Evolutionary conservation across 2,329 filamentous ascomycete species (phyloP).

Genomic region (Annulohypoxylon truncatum): DNA sequence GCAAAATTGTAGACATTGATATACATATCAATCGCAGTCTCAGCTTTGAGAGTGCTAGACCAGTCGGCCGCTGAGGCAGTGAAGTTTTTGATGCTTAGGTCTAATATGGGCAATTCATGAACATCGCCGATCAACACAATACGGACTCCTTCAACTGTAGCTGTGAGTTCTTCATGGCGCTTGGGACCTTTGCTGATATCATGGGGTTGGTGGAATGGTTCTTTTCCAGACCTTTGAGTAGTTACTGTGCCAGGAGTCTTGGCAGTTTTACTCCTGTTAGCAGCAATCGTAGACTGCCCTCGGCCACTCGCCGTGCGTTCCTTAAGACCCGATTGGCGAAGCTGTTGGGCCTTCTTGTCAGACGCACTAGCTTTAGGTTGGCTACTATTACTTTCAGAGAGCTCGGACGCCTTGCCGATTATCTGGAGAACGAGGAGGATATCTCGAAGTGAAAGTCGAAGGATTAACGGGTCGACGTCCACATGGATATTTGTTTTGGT

Average conservation of each 20-base stretch:
- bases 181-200: constrained; percentile 49
- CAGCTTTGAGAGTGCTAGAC: constrained; percentile 87
- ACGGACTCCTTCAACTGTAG: constrained; percentile 86
- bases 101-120: constrained; percentile 94
- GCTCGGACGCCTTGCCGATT: constrained; percentile 86
- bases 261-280: constrained; percentile 54
- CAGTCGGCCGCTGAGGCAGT: constrained; percentile 87
- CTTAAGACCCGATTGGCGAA: constrained; percentile 62
- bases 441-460: constrained; percentile 91
- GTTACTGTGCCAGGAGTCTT: constrained; percentile 52
- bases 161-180: constrained; percentile 80
- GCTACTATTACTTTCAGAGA: constrained; percentile 74
- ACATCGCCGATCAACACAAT: constrained; percentile 95
- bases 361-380: constrained; percentile 55
- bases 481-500: constrained; percentile 83
- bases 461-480: constrained; percentile 89
- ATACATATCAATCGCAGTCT: constrained; percentile 92
- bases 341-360: constrained; percentile 67
- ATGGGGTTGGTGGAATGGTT: constrained; percentile 48
- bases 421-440: constrained; percentile 95
- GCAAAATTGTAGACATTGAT: constrained; percentile 99
- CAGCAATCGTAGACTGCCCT: constrained; percentile 63
- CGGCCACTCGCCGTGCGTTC: constrained; percentile 68
- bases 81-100: constrained; percentile 93
- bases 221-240: constrained; percentile 45